Evolutionary conservation across 495 filamentous ascomycete genomes (phyloP), one percentile per base, ranked within the genome.

Genomic region (Annulohypoxylon moriforme): DNA sequence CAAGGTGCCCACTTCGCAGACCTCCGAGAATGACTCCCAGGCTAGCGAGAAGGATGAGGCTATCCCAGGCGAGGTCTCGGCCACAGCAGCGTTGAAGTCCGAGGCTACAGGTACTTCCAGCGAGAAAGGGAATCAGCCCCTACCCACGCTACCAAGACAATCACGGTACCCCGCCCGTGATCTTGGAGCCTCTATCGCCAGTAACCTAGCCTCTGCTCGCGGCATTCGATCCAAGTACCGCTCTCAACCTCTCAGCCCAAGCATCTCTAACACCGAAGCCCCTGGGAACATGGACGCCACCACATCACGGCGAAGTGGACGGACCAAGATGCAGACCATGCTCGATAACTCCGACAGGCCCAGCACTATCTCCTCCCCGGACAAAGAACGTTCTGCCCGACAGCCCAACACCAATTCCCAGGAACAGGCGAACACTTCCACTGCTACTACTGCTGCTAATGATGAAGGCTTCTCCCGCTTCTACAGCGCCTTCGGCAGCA

Each of bases 381-480:
- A 80, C 34, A 71, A 64, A 60, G 77, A 74, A 60, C 58, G 71
- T 16, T 53, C 60, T 4, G 1, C 71, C n/a, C 67, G 71, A 46
- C 62, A 50, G 11, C 31, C 52, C 16, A 60, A 60, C 25, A 49
- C 66, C 55, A 52, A 57, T 62, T 71, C 24, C 22, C 47, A 72
- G 31, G 65, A 75, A 36, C 57, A 68, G 60, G 59, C 69, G 18
- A 60, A 79, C 7, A 24, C 40, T 10, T 29, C 62, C 24, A 14
- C 65, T 11, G 29, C 40, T 13, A 24, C 61, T 18, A 13, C 65
- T 10, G 49, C 14, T 34, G 72, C 78, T 0, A 82, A 78, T n/a
- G 94, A 97, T 8, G 94, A 96, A 55, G 85, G 90, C 0, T 99
- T 98, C 77, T 89, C 93, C 33, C 86, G 89, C 59, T 99, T 98